Percentiles rank a stretch among this genome's conserved stretches.
phyloP scores from a whole-genome alignment of 371 early-diverging fungal genomes.

The Dipsacomyces acuminosporus region DNA sequence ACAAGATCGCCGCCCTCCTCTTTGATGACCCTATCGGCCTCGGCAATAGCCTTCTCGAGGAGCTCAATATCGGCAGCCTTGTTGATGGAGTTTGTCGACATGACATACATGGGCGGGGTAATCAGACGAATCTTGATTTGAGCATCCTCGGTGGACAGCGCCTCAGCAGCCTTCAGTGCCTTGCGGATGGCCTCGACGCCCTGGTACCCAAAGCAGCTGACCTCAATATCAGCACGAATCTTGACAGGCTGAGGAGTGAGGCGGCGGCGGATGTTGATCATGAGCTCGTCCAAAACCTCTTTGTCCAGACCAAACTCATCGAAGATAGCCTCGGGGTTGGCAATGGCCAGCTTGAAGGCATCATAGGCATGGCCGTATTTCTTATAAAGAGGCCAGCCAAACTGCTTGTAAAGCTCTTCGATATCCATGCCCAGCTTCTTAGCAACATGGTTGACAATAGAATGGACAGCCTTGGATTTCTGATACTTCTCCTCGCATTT shows the following conservation, averaged over 20 bases:
- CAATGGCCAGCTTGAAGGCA: conserved; percentile 92
- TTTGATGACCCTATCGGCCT: conserved; percentile 76
- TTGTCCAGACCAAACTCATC: conserved; percentile 67
- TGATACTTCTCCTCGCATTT: conserved; percentile 95
- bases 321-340: conserved; percentile 84
- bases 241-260: conserved; percentile 96
- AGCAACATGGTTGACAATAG: conserved; percentile 62
- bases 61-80: conserved; percentile 79
- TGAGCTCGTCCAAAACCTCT: conserved; percentile 67
- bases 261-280: conserved; percentile 80
- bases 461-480: conserved; percentile 89
- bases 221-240: conserved; percentile 97
- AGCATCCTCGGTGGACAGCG: conserved; percentile 73
- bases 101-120: conserved; percentile 94
- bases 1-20: conserved; percentile 70
- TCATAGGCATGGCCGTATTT: conserved; percentile 98
- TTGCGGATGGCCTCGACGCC: conserved; percentile 97
- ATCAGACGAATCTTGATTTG: conserved; percentile 79
- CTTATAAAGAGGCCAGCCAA: conserved; percentile 97
- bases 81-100: conserved; percentile 84
- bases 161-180: conserved; percentile 89
- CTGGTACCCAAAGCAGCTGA: conserved; percentile 93
- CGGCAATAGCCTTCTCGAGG: conserved; percentile 83
- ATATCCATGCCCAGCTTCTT: conserved; percentile 78
- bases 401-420: conserved; percentile 81